Evolutionary conservation across 495 filamentous ascomycete species (phyloP).

Genomic region (Tuber brumale): DNA sequence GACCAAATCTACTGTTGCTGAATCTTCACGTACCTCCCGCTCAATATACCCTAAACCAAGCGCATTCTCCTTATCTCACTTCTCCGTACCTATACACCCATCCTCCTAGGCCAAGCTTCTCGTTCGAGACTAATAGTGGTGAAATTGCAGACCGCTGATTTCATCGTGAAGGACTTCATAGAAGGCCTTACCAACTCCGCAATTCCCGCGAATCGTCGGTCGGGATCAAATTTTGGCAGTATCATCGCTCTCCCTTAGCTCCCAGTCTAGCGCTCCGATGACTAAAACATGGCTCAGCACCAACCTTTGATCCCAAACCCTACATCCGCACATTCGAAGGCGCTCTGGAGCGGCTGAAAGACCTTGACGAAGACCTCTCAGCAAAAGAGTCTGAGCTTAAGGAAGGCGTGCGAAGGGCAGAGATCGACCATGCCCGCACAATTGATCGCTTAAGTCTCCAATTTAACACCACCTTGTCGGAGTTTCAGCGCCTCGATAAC

Average conservation of each 20-base stretch:
- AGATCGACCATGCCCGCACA: slow-evolving; percentile 84
- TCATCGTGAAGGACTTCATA: slow-evolving; percentile 96
- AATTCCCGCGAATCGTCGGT: slow-evolving; percentile 66
- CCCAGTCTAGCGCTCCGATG: background rate
- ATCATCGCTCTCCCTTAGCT: background rate
- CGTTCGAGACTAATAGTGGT: slow-evolving; percentile 8
- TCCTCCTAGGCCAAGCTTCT: background rate
- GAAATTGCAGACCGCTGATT: slow-evolving; percentile 58
- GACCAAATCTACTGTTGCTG: background rate
- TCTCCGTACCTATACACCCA: slow-evolving; percentile 46
- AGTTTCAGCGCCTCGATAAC: slow-evolving; percentile 81
- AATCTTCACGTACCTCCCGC: slow-evolving; percentile 37
- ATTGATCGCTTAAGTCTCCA: slow-evolving; percentile 76
- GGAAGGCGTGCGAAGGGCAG: slow-evolving; percentile 83
- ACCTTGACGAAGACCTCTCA: slow-evolving; percentile 79
- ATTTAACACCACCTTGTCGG: slow-evolving; percentile 80
- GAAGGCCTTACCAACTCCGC: slow-evolving; percentile 83
- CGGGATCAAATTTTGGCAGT: slow-evolving; percentile 43
- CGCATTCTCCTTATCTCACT: slow-evolving; percentile 62
- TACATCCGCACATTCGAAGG: slow-evolving; percentile 91
- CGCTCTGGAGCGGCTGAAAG: slow-evolving; percentile 66
- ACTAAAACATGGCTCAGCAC: background rate
- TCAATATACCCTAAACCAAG: slow-evolving; percentile 58
- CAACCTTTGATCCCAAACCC: slow-evolving; percentile 91
- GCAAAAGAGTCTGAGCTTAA: slow-evolving; percentile 81